Evolutionary conservation across 1,139 yeast species (phyloP), one percentile per base, ranked within the genome.

Genomic region (Magnusiomyces starmeri): DNA sequence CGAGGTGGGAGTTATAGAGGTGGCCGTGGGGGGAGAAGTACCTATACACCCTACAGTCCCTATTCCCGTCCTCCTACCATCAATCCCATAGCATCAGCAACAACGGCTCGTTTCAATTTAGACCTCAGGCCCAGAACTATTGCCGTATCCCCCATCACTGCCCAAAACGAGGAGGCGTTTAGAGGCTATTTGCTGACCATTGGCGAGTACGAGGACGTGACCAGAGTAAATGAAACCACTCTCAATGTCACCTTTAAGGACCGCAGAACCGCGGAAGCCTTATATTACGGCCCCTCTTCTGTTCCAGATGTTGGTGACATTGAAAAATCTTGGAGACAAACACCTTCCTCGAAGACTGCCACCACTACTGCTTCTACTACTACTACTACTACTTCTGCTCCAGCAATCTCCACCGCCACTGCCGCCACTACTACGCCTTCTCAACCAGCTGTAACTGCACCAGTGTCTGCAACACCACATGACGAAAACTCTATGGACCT

Each of bases 121-220:
- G 76, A 72, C 57, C 59, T 70, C 39, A 66, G 76, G 14, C 74
- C 76, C 3, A 68, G 64, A 51, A 59, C 63, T 24, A 68, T 73
- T 4, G 52, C 59, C 7, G 67, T 72, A n/a, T 53, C 55, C 4
- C 66, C 68, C 1, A 59, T 70, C 2, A 51, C 66, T 1, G 55
- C 56, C 2, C 68, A 61, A 25, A 60, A 62, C 39, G 70, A 67
- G 47, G 73, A 70, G 54, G 58, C 63, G 3, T 57, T 69, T 29
- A 57, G 66, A 20, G 44, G 49, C 3, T 54, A 48, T 32, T 26
- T 61, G 16, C 52, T 60, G 29, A 46, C 57, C 6, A 57, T 59
- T 1, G 61, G 59, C 25, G 61, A 59, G 42, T 59, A 57, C 44
- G 64, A 60, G 14, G 56, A 57, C 20, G 56, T 58, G 9, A 37